phyloP scores from a whole-genome alignment of 2,329 filamentous ascomycete species.

The Metarhizium brunneum region DNA sequence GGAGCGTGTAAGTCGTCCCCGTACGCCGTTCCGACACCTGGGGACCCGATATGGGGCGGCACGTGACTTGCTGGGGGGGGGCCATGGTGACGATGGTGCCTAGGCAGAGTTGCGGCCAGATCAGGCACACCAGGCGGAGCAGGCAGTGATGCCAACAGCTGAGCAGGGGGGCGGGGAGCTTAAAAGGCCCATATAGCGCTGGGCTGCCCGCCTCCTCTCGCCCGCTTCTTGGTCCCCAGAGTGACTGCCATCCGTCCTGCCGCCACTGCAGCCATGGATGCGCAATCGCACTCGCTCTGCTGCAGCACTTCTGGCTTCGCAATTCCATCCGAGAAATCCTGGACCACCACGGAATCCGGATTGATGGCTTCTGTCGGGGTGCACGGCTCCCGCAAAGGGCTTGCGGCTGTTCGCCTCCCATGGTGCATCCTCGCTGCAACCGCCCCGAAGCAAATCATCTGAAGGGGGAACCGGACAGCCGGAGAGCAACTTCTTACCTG shows the following conservation, averaged over 20 bases:
- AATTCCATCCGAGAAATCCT: background rate
- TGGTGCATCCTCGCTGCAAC: background rate
- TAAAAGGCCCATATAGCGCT: constrained; percentile 50
- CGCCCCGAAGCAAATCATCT: background rate
- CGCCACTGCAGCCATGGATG: constrained; percentile 22
- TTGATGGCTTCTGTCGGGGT: background rate
- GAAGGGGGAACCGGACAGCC: background rate
- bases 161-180: constrained; percentile 28
- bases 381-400: background rate
- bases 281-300: background rate
- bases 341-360: background rate
- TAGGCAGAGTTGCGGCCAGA: background rate
- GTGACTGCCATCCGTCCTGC: constrained; percentile 13
- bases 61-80: constrained; percentile 2
- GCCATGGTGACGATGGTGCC: constrained; percentile 6
- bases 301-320: background rate
- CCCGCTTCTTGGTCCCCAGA: constrained; percentile 9
- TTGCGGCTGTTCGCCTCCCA: background rate
- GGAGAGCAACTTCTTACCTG: constrained; percentile 52
- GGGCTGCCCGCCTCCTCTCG: constrained; percentile 32
- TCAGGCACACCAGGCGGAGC: background rate
- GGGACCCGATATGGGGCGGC: constrained; percentile 1
- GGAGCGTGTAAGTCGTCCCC: background rate
- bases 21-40: background rate
- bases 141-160: constrained; percentile 11